phyloP scores from a whole-genome alignment of 2,329 filamentous ascomycete species.

The Sphaerulina vaccinii region DNA sequence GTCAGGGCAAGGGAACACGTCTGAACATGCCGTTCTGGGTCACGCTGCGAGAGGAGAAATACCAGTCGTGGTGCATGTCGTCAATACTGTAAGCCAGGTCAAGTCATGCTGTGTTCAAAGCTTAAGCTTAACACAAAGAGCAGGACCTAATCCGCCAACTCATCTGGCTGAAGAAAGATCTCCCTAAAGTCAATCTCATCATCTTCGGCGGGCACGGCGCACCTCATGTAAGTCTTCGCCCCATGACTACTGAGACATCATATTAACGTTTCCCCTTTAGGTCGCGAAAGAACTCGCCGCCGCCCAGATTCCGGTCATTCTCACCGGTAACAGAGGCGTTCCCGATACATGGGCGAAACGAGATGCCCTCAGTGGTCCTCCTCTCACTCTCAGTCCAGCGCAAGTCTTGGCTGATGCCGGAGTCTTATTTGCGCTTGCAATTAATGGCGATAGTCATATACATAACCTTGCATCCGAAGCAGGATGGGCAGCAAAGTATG shows the following conservation, averaged over 20 bases:
- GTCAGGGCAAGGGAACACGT: not conserved
- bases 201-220: conserved; percentile 3
- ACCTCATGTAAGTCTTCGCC: not conserved
- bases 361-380: conserved; percentile 9
- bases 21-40: not conserved
- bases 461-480: conserved; percentile 8
- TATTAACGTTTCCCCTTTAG: not conserved
- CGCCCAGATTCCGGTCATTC: conserved; percentile 2
- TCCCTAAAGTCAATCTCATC: not conserved
- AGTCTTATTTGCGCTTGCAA: conserved; percentile 3
- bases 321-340: conserved; percentile 1
- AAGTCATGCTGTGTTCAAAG: not conserved
- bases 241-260: not conserved
- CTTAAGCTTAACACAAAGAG: not conserved
- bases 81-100: not conserved
- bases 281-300: not conserved
- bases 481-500: conserved; percentile 6
- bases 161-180: conserved; percentile 5
- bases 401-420: conserved; percentile 5
- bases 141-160: conserved; percentile 6
- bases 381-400: conserved; percentile 4
- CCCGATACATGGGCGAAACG: conserved; percentile 7
- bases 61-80: conserved; percentile 3
- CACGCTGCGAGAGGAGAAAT: conserved; percentile 1
- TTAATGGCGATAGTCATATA: conserved; percentile 2